phyloP scores from a whole-genome alignment of 1,284 basidiomycete genomes.

The Pseudozyma sp. region DNA sequence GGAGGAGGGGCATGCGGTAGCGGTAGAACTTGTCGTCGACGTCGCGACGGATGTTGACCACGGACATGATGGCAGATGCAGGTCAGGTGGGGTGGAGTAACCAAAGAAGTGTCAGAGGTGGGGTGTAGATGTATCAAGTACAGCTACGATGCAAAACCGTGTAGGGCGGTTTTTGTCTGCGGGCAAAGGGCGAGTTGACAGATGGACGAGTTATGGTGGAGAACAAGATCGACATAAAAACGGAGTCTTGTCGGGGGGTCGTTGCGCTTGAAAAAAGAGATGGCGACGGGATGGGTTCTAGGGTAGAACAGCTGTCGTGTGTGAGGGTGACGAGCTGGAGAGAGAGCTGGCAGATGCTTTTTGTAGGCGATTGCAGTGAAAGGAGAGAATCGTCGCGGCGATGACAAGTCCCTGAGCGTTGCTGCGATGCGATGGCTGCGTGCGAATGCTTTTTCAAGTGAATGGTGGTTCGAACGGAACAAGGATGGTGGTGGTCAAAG shows the following conservation, averaged over 20 bases:
- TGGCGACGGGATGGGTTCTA: not conserved
- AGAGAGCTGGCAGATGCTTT: too few relatives aligned
- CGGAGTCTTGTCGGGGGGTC: constrained; percentile 12
- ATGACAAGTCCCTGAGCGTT: too few relatives aligned
- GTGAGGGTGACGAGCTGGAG: not conserved
- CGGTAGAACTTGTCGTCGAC: constrained; percentile 80
- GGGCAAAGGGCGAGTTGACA: constrained; percentile 46
- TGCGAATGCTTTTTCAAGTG: too few relatives aligned
- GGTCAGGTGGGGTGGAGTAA: not conserved
- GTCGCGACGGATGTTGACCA: constrained; percentile 98
- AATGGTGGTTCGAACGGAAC: not conserved
- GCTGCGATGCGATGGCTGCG: too few relatives aligned
- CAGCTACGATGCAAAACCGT: constrained; percentile 43
- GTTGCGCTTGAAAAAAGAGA: constrained; percentile 1
- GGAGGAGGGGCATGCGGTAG: constrained; percentile 87
- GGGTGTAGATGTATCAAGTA: constrained; percentile 40
- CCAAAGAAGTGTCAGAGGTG: not conserved
- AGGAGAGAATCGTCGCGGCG: too few relatives aligned
- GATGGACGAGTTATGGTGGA: constrained; percentile 53
- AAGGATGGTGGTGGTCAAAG: not conserved
- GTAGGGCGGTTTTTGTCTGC: constrained; percentile 54
- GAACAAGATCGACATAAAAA: constrained; percentile 54
- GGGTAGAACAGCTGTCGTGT: not conserved
- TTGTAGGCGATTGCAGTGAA: too few relatives aligned
- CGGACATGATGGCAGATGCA: constrained; percentile 70